phyloP scores from a whole-genome alignment of 164 flowering plant species.

The Taxillus chinensis region DNA sequence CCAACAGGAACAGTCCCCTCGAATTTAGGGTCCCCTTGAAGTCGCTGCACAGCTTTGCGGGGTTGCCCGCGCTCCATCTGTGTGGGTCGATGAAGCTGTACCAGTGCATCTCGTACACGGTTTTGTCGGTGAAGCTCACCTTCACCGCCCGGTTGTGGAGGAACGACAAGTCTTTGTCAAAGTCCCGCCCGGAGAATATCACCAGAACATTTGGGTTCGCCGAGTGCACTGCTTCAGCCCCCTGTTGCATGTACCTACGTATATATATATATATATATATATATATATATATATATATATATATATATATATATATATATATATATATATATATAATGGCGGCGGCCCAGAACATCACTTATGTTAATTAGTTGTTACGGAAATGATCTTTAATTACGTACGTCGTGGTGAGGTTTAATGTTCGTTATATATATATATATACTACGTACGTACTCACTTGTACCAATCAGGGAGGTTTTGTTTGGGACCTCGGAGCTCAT shows the following conservation, averaged over 20 bases:
- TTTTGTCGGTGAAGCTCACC: slow-evolving; percentile 45
- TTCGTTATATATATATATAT: too few relatives aligned
- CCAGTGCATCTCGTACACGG: slow-evolving; percentile 74
- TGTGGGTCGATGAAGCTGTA: slow-evolving; percentile 49
- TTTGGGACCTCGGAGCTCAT: slow-evolving; percentile 74
- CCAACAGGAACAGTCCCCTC: slow-evolving; percentile 27
- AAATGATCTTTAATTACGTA: too few relatives aligned
- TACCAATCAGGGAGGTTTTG: slow-evolving; percentile 61
- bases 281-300: too few relatives aligned
- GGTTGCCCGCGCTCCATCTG: slow-evolving; percentile 36
- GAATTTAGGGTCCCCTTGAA: background rate
- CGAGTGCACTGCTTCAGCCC: slow-evolving; percentile 83
- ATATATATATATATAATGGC: too few relatives aligned
- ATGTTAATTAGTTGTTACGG: too few relatives aligned
- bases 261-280: too few relatives aligned
- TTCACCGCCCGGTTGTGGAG: slow-evolving; percentile 27
- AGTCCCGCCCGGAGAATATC: slow-evolving; percentile 62
- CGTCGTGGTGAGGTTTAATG: too few relatives aligned
- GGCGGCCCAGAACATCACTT: too few relatives aligned
- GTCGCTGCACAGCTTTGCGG: slow-evolving; percentile 23
- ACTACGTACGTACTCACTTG: slow-evolving; percentile 26
- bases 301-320: too few relatives aligned
- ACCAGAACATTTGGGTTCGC: slow-evolving; percentile 71
- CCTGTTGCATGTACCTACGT: slow-evolving; percentile 64
- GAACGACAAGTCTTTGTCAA: slow-evolving; percentile 56